phyloP scores from a whole-genome alignment of 495 filamentous ascomycete species.

The Hyaloscypha bicolor region DNA sequence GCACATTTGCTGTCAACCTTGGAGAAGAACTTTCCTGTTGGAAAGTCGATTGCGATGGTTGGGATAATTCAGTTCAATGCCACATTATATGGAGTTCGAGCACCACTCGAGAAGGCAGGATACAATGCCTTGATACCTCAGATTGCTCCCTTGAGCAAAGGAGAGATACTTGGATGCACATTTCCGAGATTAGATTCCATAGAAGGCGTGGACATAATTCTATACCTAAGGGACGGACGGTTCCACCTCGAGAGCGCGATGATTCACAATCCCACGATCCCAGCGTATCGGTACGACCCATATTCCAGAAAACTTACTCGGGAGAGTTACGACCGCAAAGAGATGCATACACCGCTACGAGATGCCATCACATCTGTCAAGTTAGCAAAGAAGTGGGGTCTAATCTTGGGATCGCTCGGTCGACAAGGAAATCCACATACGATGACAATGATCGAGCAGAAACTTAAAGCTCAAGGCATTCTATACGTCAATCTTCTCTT shows the following conservation, averaged over 20 bases:
- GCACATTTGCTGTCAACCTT: constrained; percentile 81
- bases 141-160: constrained; percentile 84
- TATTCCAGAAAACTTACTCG: constrained; percentile 89
- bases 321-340: constrained; percentile 85
- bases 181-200: constrained; percentile 68
- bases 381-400: constrained; percentile 81
- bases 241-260: constrained; percentile 98
- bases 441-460: constrained; percentile 78
- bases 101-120: constrained; percentile 75
- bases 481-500: constrained; percentile 82
- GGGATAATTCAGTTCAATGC: constrained; percentile 99
- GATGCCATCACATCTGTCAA: constrained; percentile 76
- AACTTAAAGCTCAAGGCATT: constrained; percentile 66
- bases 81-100: constrained; percentile 80
- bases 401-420: constrained; percentile 90
- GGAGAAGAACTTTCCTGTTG: constrained; percentile 79
- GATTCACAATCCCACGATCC: constrained; percentile 91
- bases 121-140: constrained; percentile 86
- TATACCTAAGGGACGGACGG: constrained; percentile 93
- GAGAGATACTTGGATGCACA: constrained; percentile 95
- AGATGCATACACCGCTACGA: constrained; percentile 80
- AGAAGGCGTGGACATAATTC: constrained; percentile 67
- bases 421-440: constrained; percentile 95
- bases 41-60: constrained; percentile 86
- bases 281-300: constrained; percentile 95